These are phyloP conservation scores for Neonectria neomacrospora DNA, from an alignment of 2,329 filamentous ascomycete genomes.

Conservation along the genomic window DNA sequence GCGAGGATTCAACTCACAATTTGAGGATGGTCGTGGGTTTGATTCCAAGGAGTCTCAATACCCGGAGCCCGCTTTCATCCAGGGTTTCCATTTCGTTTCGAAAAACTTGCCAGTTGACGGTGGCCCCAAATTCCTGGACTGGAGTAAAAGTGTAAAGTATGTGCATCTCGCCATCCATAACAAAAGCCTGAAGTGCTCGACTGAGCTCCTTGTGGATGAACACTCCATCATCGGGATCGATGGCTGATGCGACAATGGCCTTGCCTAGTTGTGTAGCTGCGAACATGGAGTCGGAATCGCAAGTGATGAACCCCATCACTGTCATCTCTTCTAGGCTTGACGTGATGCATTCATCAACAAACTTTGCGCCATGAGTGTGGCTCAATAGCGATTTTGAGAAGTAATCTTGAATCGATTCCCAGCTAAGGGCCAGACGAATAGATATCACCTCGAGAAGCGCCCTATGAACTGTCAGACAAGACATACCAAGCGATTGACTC, in stretches of 20 bases:
- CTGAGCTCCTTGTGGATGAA: slow-evolving; percentile 77
- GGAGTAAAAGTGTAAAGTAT: slow-evolving; percentile 82
- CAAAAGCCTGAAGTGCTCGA: slow-evolving; percentile 75
- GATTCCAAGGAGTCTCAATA: slow-evolving; percentile 74
- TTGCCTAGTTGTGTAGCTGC: slow-evolving; percentile 73
- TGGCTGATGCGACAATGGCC: slow-evolving; percentile 77
- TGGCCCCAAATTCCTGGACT: slow-evolving; percentile 66
- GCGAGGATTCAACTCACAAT: slow-evolving; percentile 60
- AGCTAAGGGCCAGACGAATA: slow-evolving; percentile 73
- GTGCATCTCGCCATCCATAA: slow-evolving; percentile 85
- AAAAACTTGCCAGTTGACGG: slow-evolving; percentile 78
- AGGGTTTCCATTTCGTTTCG: slow-evolving; percentile 76
- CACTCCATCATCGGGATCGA: slow-evolving; percentile 79
- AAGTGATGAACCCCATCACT: slow-evolving; percentile 64
- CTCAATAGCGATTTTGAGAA: slow-evolving; percentile 74
- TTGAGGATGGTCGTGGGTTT: slow-evolving; percentile 74
- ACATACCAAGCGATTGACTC: background rate
- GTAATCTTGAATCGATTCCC: slow-evolving; percentile 74
- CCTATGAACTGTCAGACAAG: slow-evolving; percentile 52
- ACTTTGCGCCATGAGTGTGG: slow-evolving; percentile 62
- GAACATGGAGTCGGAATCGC: slow-evolving; percentile 63
- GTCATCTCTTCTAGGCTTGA: slow-evolving; percentile 69
- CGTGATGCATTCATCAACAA: slow-evolving; percentile 65
- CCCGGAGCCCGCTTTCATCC: slow-evolving; percentile 77
- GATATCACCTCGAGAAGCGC: slow-evolving; percentile 78